Percentiles rank a stretch among this genome's conserved stretches.
These are phyloP conservation scores for Elongisporangium senticosum DNA, from an alignment of 352 stramenopile genomes.

Conservation along the genomic window DNA sequence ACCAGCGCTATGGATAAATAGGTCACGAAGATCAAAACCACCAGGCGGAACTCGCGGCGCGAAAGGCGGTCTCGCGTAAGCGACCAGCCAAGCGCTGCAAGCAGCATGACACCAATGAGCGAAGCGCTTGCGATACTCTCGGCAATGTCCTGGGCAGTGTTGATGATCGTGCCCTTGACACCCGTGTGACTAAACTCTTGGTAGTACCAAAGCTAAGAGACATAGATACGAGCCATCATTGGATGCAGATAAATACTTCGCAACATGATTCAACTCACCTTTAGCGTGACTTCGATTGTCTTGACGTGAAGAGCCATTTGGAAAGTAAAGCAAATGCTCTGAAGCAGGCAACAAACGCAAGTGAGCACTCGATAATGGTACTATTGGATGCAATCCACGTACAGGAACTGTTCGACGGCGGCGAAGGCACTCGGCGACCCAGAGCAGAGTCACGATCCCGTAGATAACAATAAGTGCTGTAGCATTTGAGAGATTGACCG, in stretches of 20 bases:
- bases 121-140: conserved; percentile 34
- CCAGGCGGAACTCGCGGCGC: conserved; percentile 27
- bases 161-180: conserved; percentile 19
- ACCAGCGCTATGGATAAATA: conserved; percentile 34
- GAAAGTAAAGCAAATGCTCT: conserved; percentile 54
- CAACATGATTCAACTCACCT: conserved; percentile 14
- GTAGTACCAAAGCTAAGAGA: conserved; percentile 42
- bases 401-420: conserved; percentile 37
- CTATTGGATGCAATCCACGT: conserved; percentile 1
- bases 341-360: not conserved
- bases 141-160: conserved; percentile 20
- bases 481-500: not conserved
- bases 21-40: conserved; percentile 28
- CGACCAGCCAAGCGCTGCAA: conserved; percentile 58
- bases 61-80: conserved; percentile 44
- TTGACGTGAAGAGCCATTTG: conserved; percentile 47
- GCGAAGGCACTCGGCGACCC: conserved; percentile 41
- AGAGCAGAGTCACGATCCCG: conserved; percentile 29
- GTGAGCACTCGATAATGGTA: not conserved
- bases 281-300: conserved; percentile 36
- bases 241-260: not conserved
- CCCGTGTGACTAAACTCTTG: conserved; percentile 33
- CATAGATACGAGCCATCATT: not conserved
- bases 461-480: conserved; percentile 44
- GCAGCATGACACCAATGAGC: conserved; percentile 40